Conservation (phyloP, 163 green algal genomes). For the Volvox carteri region DNA sequence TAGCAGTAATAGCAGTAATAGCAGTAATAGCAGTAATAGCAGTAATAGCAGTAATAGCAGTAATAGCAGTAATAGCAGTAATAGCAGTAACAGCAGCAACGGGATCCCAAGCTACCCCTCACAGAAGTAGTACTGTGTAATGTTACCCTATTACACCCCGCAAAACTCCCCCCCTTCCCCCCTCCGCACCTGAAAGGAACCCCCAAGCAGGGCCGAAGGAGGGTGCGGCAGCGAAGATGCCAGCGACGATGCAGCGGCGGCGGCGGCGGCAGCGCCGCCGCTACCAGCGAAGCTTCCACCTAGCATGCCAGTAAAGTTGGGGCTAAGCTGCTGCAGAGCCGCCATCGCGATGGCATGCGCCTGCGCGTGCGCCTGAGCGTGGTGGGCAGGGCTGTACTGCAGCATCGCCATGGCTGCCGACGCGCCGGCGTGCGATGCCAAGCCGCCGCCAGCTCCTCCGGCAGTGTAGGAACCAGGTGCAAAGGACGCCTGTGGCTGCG, state of each 20-base stretch:
- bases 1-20: too few relatives aligned
- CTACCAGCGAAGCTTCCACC: conserved; percentile 23
- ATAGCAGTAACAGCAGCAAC: too few relatives aligned
- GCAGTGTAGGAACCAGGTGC: neutral
- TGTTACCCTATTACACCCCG: too few relatives aligned
- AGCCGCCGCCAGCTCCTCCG: neutral
- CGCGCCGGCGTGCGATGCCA: neutral
- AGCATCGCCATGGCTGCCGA: conserved; percentile 32
- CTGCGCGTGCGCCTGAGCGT: conserved; percentile 70
- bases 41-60: too few relatives aligned
- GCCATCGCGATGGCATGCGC: conserved; percentile 83
- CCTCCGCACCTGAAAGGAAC: conserved; percentile 41
- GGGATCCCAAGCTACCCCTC: too few relatives aligned
- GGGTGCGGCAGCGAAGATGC: conserved; percentile 19
- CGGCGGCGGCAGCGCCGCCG: neutral
- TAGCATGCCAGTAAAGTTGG: conserved; percentile 50
- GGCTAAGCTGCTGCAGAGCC: conserved; percentile 76
- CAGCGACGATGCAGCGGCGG: neutral
- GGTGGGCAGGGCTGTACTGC: conserved; percentile 45
- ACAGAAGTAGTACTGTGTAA: too few relatives aligned
- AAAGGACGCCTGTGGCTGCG: neutral
- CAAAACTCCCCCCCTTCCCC: too few relatives aligned
- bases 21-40: too few relatives aligned
- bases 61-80: too few relatives aligned
- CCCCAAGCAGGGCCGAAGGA: conserved; percentile 32